A percentile compares a stretch with the other conserved stretches of the same genome.
These are phyloP conservation scores for Fusarium bulbicola DNA, from an alignment of 2,329 filamentous ascomycete genomes.

Conservation along the genomic window DNA sequence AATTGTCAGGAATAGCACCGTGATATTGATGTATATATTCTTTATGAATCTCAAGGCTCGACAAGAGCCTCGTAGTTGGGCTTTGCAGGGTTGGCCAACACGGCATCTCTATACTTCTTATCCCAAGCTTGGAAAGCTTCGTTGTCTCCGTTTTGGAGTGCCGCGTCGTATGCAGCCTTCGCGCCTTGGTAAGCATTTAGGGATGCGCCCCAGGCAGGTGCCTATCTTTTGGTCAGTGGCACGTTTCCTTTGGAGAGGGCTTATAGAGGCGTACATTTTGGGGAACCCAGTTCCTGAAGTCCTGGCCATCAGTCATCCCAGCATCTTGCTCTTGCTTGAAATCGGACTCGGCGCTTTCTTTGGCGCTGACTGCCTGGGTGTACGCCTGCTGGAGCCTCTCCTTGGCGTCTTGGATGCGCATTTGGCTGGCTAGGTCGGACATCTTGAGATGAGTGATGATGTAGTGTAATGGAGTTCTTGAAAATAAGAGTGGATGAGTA, in stretches of 20 bases:
- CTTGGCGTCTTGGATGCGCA: neutral
- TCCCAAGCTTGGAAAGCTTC: neutral
- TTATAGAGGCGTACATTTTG: neutral
- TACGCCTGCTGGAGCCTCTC: neutral
- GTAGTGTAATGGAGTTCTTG: accelerated
- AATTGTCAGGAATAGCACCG: accelerated
- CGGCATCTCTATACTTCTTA: neutral
- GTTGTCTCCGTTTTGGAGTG: neutral
- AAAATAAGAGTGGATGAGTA: accelerated
- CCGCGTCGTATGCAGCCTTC: neutral
- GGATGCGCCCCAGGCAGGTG: accelerated
- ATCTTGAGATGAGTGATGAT: neutral
- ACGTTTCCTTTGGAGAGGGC: accelerated
- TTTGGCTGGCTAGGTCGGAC: neutral
- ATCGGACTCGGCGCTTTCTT: neutral
- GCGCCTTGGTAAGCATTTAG: accelerated
- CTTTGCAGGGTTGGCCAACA: neutral
- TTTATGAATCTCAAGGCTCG: neutral
- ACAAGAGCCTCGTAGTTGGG: neutral
- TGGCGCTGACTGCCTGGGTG: accelerated
- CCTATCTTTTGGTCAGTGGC: neutral
- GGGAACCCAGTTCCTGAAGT: accelerated
- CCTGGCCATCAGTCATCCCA: accelerated
- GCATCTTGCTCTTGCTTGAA: accelerated
- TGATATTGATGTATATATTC: accelerated